A percentile compares a stretch with the other conserved stretches of the same genome.
Conservation (phyloP, 2,329 filamentous ascomycete species). For the Diplodia seriata region DNA sequence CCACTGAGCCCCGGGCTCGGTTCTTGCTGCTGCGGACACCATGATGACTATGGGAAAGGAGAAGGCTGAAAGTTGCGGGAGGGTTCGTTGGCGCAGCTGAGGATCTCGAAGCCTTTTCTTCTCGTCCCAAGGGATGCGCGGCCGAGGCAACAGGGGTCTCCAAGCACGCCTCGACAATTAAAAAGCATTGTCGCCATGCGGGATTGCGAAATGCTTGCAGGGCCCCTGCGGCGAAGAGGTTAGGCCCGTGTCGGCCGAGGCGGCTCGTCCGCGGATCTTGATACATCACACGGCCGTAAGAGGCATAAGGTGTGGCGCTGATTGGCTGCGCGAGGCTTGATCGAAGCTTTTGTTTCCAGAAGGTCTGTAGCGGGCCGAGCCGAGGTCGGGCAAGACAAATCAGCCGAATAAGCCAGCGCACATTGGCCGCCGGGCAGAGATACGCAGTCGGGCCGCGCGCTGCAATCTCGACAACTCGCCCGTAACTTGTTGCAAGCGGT, state of each 20-base stretch:
- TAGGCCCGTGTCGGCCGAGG: conserved; percentile 1
- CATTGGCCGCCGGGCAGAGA: background rate
- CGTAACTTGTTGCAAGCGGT: background rate
- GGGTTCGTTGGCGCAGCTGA: background rate
- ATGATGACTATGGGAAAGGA: background rate
- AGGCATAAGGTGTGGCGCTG: background rate
- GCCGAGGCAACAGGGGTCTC: background rate
- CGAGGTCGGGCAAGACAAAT: background rate
- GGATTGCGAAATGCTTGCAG: background rate
- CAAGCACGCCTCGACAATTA: conserved; percentile 4
- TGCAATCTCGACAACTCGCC: background rate
- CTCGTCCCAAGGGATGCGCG: background rate
- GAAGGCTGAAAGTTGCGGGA: background rate
- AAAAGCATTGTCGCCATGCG: conserved; percentile 8
- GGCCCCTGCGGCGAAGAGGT: background rate
- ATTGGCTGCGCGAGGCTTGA: background rate
- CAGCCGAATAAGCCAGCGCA: background rate
- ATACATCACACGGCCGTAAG: conserved; percentile 1
- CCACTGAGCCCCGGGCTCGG: conserved; percentile 38
- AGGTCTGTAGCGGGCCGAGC: conserved; percentile 6
- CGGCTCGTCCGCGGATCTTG: conserved; percentile 2
- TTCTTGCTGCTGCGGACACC: background rate
- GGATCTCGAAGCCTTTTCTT: conserved; percentile 2
- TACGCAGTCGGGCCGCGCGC: conserved; percentile 13
- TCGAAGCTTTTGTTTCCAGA: background rate